Conservation (phyloP, 129 eudicot species). For the Smallanthus sonchifolius region DNA sequence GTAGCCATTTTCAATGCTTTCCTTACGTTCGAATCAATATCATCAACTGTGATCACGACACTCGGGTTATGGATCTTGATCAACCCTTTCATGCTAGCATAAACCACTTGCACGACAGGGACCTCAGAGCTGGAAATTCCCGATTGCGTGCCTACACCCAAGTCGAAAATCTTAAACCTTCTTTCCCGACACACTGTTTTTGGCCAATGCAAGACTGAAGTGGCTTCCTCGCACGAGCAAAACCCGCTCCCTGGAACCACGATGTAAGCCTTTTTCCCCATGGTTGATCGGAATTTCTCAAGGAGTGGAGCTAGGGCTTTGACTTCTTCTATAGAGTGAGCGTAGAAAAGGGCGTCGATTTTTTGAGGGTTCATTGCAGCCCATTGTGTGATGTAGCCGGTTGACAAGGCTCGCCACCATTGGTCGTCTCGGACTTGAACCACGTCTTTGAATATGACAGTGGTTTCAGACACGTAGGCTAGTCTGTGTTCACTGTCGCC, state of each 20-base stretch:
- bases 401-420: constrained; percentile 95
- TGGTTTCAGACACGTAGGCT: constrained; percentile 93
- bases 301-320: constrained; percentile 84
- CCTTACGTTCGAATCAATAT: constrained; percentile 55
- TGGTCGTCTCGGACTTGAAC: constrained; percentile 93
- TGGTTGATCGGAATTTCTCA: constrained; percentile 74
- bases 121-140: constrained; percentile 77
- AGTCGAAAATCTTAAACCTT: constrained; percentile 84
- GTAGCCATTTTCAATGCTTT: constrained; percentile 83
- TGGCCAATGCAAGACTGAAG: constrained; percentile 76
- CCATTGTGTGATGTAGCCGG: constrained; percentile 96
- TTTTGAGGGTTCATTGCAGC: constrained; percentile 96
- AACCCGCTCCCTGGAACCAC: constrained; percentile 80
- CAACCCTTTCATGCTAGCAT: constrained; percentile 88
- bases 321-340: constrained; percentile 77
- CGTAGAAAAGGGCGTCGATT: constrained; percentile 89
- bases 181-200: constrained; percentile 70
- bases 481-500: constrained; percentile 97
- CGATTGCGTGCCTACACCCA: constrained; percentile 67
- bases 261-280: constrained; percentile 85
- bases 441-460: constrained; percentile 88
- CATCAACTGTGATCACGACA: constrained; percentile 66
- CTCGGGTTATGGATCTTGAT: constrained; percentile 84
- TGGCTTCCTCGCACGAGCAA: constrained; percentile 89
- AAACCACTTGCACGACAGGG: constrained; percentile 73